phyloP scores from a whole-genome alignment of 2,329 filamentous ascomycete species.

The Calonectria pseudoturangicola region DNA sequence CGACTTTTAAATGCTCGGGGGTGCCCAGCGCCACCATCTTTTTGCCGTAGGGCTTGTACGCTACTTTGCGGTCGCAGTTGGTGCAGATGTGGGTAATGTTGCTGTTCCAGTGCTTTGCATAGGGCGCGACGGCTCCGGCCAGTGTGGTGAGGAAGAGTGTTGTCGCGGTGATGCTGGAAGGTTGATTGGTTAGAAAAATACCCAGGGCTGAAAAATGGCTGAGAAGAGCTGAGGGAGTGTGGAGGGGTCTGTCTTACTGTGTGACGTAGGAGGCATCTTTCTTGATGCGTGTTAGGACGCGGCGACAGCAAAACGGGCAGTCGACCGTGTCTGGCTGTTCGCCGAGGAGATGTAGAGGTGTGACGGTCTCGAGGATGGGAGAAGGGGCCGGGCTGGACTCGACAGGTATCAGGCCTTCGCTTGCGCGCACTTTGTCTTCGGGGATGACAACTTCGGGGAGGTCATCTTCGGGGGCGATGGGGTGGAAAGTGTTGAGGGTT shows the following conservation, averaged over 20 bases:
- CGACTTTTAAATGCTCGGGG: constrained; percentile 45
- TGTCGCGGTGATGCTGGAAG: constrained; percentile 43
- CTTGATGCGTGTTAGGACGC: constrained; percentile 49
- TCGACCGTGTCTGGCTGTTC: constrained; percentile 52
- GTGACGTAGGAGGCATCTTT: constrained; percentile 47
- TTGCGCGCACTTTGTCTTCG: constrained; percentile 17
- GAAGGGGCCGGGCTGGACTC: not conserved
- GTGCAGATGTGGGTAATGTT: constrained; percentile 50
- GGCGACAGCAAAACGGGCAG: constrained; percentile 50
- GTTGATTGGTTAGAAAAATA: constrained; percentile 14
- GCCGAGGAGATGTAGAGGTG: constrained; percentile 48
- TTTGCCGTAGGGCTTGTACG: constrained; percentile 39
- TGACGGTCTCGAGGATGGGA: constrained; percentile 40
- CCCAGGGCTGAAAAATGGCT: no score
- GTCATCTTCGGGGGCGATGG: constrained; percentile 39
- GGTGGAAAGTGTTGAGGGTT: constrained; percentile 25
- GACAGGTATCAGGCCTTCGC: constrained; percentile 48
- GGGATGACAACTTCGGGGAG: constrained; percentile 47
- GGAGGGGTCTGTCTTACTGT: constrained; percentile 42
- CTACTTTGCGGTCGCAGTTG: constrained; percentile 51
- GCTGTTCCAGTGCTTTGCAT: constrained; percentile 44
- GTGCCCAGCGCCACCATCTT: constrained; percentile 48
- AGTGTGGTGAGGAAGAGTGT: constrained; percentile 49
- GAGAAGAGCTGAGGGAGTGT: not conserved
- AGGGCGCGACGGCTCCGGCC: constrained; percentile 48